Base-by-base conservation (phyloP, 164 flowering plant species). In the Dillenia suffruticosa region DNA sequence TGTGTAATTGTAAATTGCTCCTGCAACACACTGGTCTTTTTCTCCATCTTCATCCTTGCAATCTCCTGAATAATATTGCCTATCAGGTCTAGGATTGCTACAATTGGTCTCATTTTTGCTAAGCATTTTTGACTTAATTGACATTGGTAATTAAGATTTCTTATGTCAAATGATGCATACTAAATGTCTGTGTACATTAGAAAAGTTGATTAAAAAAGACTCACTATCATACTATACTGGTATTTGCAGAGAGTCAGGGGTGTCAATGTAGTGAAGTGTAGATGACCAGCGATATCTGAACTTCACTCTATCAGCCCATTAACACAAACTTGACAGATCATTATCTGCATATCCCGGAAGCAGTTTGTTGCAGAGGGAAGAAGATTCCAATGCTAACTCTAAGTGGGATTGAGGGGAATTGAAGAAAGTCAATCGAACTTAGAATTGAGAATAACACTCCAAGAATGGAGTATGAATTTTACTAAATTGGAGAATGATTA, bases 1-100 rank as follows among this genome's bases (percentile, higher is more conserved):
- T 10, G 98, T 90, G 73, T 90, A 88, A 59, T 89, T 93, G 74
- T 79, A 74, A 32, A 93, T 81, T 16, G 96, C 98, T 17, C 96
- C 98, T 0, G 94, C 79, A 46, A 84, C 89, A 67, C 98, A 93
- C 66, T 86, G 72, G 8, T 68, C 92, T 67, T 61, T 69, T 44
- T 68, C 76, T 53, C 96, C 96, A 69, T 72, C 60, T 61, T 81
- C 87, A 74, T 93, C 92, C 68, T 87, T 80, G 80, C 97, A 93
- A 63, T 93, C 97, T 77, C 97, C 98, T 93, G 75, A 44, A 65
- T 2, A 49, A 51, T 56, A 45, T 5, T 16, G 44, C 32, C 14
- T 10, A 24, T 11, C 46, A 14, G 13, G 14, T 43, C 15, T 26
- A 43, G 26, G 16, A 45, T 14, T 12, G 46, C 9, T 46, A 10